Percentiles rank a stretch among this genome's conserved stretches.
These are phyloP conservation scores for Cardamine resedifolia DNA, from an alignment of 345 rosid genomes.

Conservation along the genomic window DNA sequence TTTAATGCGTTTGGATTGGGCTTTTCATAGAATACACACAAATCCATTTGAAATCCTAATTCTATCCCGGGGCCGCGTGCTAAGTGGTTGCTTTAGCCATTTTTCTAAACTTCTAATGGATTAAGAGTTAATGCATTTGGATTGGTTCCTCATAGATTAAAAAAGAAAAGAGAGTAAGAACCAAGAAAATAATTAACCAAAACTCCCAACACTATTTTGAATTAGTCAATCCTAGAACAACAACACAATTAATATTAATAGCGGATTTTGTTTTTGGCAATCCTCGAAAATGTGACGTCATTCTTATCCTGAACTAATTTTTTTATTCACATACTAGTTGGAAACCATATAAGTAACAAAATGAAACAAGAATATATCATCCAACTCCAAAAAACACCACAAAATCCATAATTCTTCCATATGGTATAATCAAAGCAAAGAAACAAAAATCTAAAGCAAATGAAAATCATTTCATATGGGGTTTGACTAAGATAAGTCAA, in stretches of 20 bases:
- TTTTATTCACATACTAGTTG: not conserved
- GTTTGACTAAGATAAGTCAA: slow-evolving; percentile 38
- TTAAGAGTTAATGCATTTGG: not conserved
- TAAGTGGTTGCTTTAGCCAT: not conserved
- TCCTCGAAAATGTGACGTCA: no score
- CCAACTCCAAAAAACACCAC: not conserved
- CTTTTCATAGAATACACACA: not conserved
- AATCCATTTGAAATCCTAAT: not conserved
- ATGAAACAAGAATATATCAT: not conserved
- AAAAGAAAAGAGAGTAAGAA: no score
- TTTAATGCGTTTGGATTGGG: slow-evolving; percentile 1
- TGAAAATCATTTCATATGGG: not conserved
- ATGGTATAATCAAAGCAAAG: not conserved
- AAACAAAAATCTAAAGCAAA: not conserved
- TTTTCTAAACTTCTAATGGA: not conserved
- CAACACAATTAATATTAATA: no score
- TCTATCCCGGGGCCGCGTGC: not conserved
- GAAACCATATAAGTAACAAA: not conserved
- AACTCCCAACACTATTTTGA: no score
- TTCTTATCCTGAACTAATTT: no score
- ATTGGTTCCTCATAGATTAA: not conserved
- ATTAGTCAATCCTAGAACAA: no score
- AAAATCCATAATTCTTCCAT: no score
- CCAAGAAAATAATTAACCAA: no score
- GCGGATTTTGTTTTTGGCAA: no score